These are phyloP conservation scores for Exophiala bonariae DNA, from an alignment of 2,329 filamentous ascomycete genomes.

Conservation along the genomic window DNA sequence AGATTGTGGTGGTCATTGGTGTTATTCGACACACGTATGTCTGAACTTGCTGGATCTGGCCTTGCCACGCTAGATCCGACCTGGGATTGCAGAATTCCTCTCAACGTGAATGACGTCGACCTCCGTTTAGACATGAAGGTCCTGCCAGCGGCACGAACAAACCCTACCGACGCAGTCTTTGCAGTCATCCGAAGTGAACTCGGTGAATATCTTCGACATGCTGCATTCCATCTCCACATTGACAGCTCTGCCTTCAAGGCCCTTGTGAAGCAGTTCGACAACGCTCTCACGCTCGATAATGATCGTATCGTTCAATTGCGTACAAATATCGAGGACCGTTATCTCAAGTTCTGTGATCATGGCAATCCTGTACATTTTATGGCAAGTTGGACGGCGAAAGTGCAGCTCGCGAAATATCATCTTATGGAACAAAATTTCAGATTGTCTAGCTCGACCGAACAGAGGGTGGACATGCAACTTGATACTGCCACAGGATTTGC, in stretches of 20 bases:
- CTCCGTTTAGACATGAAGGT: constrained; percentile 39
- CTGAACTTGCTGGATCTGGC: constrained; percentile 29
- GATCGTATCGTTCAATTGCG: constrained; percentile 38
- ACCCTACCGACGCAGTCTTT: constrained; percentile 51
- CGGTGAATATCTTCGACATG: constrained; percentile 47
- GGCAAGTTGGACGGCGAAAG: constrained; percentile 48
- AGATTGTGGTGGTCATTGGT: constrained; percentile 37
- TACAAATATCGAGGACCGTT: constrained; percentile 46
- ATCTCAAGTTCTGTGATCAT: constrained; percentile 42
- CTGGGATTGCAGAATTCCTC: constrained; percentile 44
- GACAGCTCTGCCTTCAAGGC: constrained; percentile 40
- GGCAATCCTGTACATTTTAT: constrained; percentile 49
- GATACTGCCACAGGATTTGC: constrained; percentile 34
- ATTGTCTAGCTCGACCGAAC: constrained; percentile 21
- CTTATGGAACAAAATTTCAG: constrained; percentile 52
- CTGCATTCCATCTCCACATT: constrained; percentile 47
- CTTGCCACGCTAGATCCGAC: constrained; percentile 19
- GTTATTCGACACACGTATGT: constrained; percentile 46
- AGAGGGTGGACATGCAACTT: constrained; percentile 32
- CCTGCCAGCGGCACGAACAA: constrained; percentile 29
- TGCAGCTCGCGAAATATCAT: constrained; percentile 48
- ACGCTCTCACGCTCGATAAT: constrained; percentile 23
- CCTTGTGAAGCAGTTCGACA: constrained; percentile 29
- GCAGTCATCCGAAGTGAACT: constrained; percentile 62
- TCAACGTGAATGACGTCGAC: constrained; percentile 47